A percentile compares a stretch with the other conserved stretches of the same genome.
phyloP scores from a whole-genome alignment of 352 stramenopile genomes.

The Phytophthora citrophthora region DNA sequence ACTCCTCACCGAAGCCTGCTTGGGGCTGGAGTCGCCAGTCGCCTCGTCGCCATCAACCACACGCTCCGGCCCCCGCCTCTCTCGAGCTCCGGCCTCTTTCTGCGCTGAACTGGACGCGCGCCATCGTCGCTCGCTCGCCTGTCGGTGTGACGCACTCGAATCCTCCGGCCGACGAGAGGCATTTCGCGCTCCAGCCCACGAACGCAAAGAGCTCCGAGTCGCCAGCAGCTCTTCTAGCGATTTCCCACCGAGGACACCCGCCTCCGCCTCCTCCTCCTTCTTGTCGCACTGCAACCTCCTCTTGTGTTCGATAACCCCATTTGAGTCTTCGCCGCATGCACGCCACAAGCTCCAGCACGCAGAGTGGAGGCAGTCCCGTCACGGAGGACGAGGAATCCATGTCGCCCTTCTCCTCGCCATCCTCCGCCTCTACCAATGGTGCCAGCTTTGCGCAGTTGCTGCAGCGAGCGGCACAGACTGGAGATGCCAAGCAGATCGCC shows the following conservation, averaged over 20 bases:
- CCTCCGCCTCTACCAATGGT: slow-evolving; percentile 30
- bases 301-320: neutral
- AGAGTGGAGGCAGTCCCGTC: slow-evolving; percentile 63
- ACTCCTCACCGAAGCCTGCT: neutral
- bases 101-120: slow-evolving; percentile 35
- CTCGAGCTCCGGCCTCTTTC: slow-evolving; percentile 32
- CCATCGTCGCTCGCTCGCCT: slow-evolving; percentile 28
- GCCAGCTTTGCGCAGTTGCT: slow-evolving; percentile 41
- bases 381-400: slow-evolving; percentile 59
- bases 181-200: slow-evolving; percentile 30
- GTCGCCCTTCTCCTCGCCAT: slow-evolving; percentile 42
- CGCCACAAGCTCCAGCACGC: slow-evolving; percentile 48
- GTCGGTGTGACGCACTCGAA: slow-evolving; percentile 25
- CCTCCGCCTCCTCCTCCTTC: neutral
- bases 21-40: slow-evolving; percentile 6
- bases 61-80: slow-evolving; percentile 16
- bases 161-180: slow-evolving; percentile 6
- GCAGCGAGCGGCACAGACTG: slow-evolving; percentile 50
- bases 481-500: slow-evolving; percentile 54
- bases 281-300: neutral
- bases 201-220: slow-evolving; percentile 22
- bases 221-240: slow-evolving; percentile 15
- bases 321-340: slow-evolving; percentile 36
- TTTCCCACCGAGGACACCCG: neutral
- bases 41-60: slow-evolving; percentile 12